A percentile compares a stretch with the other conserved stretches of the same genome.
Conservation (phyloP, 768 basidiomycete species). For the Tricholoma bakamatsutake region DNA sequence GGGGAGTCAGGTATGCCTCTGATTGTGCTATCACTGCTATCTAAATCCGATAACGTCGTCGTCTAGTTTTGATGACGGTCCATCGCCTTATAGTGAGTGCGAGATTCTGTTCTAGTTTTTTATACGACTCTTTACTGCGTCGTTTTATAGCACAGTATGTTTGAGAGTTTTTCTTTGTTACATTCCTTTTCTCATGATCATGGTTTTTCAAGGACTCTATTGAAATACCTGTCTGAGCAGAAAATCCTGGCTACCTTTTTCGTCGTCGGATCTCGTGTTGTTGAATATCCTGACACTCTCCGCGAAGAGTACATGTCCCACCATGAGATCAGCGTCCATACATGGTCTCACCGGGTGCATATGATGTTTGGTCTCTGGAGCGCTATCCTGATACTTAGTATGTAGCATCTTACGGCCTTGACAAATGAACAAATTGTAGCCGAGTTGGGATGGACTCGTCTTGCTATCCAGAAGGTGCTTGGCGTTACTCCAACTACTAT, state of each 20-base stretch:
- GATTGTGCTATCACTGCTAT: not conserved
- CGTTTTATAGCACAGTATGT: conserved; percentile 19
- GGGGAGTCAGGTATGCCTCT: conserved; percentile 62
- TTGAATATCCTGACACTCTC: conserved; percentile 71
- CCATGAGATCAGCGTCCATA: conserved; percentile 81
- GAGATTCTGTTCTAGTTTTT: not conserved
- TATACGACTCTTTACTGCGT: conserved; percentile 5
- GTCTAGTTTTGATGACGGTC: conserved; percentile 79
- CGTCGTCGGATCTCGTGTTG: conserved; percentile 78
- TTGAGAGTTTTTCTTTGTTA: not conserved
- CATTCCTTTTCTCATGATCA: not conserved
- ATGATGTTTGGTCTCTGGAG: not conserved
- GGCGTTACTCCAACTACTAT: conserved; percentile 75
- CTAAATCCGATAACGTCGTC: conserved; percentile 5
- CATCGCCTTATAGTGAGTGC: conserved; percentile 70
- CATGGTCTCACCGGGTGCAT: conserved; percentile 79
- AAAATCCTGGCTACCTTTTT: conserved; percentile 83
- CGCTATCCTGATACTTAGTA: conserved; percentile 4
- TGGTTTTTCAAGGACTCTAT: conserved; percentile 42
- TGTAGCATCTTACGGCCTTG: conserved; percentile 57
- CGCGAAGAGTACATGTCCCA: conserved; percentile 76
- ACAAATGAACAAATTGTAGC: conserved; percentile 85
- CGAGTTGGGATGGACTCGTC: conserved; percentile 88
- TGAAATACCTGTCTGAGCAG: conserved; percentile 64
- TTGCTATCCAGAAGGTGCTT: conserved; percentile 70